Base-by-base conservation (phyloP, 805 yeast genomes). In the Candida sanyiensis region DNA sequence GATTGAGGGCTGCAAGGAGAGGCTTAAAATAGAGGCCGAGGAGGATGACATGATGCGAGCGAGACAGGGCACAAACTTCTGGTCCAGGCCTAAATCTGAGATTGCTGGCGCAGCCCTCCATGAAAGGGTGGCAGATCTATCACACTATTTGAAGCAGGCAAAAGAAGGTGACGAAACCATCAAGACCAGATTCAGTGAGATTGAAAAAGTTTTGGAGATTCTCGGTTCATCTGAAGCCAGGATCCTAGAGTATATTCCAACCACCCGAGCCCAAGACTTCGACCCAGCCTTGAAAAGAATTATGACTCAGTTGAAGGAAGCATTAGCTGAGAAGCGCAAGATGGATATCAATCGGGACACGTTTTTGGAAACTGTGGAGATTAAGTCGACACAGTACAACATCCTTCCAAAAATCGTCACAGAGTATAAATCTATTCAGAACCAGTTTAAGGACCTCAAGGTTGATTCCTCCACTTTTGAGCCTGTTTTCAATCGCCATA, bases 111-210 rank as follows among this genome's bases (percentile, higher is more conserved):
- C 55, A 1, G 64, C 60, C 2, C 56, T 72, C 4, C 46, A 59
- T 33, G 57, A 58, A 4, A 70, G 70, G 35, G 52, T 79, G 2
- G 51, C 54, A 2, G 69, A 69, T 16, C 62, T 80, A 53, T 66
- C 65, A 23, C 54, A 51, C 3, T 80, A 78, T 50, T 55, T 83
- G 13, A 48, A 51, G 1, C 76, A 75, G 44, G 93, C 95, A 1
- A 58, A 62, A 21, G 52, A 62, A 4, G 83, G 93, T 7, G 95
- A 88, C 57, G 57, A 57, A 3, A 61, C 70, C 3, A 72, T 85
- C 0, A 48, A 57, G 6, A 54, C 59, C 3, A 72, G 73, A 34
- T 73, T 76, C 45, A 46, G 55, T 2, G 66, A 69, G n/a, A 64
- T 83, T 34, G 72, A 68, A 39, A 66, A 70, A 1, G 52, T 57